These are phyloP conservation scores for Aspergillus brunneoviolaceus DNA, from an alignment of 2,329 filamentous ascomycete genomes.

Conservation along the genomic window DNA sequence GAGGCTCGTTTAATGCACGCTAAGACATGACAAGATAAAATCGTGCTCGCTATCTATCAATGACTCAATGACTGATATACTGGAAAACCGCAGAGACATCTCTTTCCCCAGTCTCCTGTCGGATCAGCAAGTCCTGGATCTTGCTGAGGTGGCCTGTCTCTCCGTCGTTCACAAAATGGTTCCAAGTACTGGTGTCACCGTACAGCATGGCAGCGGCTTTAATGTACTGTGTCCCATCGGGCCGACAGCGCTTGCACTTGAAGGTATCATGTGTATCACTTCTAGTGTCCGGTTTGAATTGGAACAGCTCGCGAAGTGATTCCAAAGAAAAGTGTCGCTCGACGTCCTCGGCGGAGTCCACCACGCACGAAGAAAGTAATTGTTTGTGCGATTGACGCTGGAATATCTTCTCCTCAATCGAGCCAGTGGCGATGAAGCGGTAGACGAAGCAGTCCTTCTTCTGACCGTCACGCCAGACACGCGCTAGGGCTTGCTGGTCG, in stretches of 20 bases:
- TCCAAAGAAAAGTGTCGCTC: slow-evolving; percentile 95
- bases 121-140: slow-evolving; percentile 87
- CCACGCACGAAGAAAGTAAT: slow-evolving; percentile 90
- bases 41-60: slow-evolving; percentile 36
- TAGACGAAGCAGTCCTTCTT: slow-evolving; percentile 99
- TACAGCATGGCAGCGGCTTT: slow-evolving; percentile 96
- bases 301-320: slow-evolving; percentile 87
- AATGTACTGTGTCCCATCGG: slow-evolving; percentile 80
- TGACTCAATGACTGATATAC: slow-evolving; percentile 97
- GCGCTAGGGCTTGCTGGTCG: slow-evolving; percentile 92
- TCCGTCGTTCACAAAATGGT: slow-evolving; percentile 84
- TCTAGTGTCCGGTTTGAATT: slow-evolving; percentile 78
- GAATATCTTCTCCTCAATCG: slow-evolving; percentile 99
- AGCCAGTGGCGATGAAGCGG: slow-evolving; percentile 97
- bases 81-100: slow-evolving; percentile 96
- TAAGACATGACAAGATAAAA: not conserved
- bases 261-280: slow-evolving; percentile 98
- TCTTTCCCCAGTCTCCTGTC: slow-evolving; percentile 75
- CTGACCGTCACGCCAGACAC: slow-evolving; percentile 98
- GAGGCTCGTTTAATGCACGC: not conserved
- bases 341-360: slow-evolving; percentile 94
- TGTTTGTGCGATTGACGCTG: slow-evolving; percentile 98
- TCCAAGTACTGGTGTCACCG: slow-evolving; percentile 98
- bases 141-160: slow-evolving; percentile 65
- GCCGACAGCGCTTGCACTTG: slow-evolving; percentile 93